phyloP scores from a whole-genome alignment of 78 protist species.

The Isochrysis galbana region DNA sequence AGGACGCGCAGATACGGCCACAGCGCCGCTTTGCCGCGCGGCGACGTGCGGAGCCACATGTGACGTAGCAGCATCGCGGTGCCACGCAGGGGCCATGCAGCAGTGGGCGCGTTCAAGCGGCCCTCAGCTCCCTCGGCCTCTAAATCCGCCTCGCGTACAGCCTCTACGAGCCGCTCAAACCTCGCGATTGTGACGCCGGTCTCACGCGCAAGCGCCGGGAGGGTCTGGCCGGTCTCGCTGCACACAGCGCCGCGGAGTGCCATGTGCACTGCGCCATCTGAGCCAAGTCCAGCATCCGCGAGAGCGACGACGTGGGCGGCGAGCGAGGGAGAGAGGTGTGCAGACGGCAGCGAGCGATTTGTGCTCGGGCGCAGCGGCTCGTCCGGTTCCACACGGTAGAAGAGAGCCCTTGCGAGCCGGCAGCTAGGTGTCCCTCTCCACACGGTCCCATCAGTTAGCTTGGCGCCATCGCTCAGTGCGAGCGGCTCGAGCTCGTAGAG shows the following conservation, averaged over 20 bases:
- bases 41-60: background rate
- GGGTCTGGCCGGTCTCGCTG: background rate
- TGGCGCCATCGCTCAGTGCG: background rate
- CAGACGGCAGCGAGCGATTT: background rate
- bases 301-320: background rate
- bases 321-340: background rate
- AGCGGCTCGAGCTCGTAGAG: conserved; percentile 7
- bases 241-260: background rate
- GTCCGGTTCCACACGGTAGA: background rate
- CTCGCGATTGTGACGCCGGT: background rate
- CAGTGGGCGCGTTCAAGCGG: background rate
- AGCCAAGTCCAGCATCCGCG: background rate
- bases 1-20: background rate
- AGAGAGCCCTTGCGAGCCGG: background rate
- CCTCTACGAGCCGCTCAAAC: background rate
- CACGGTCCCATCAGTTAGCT: background rate
- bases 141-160: background rate
- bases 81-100: background rate
- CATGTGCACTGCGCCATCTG: background rate
- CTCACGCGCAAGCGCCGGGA: background rate
- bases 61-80: background rate
- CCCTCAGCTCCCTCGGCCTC: background rate
- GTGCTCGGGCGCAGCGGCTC: background rate
- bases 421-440: background rate
- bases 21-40: background rate